Conservation (phyloP, 1,284 basidiomycete species). For the Megacollybia platyphylla region DNA sequence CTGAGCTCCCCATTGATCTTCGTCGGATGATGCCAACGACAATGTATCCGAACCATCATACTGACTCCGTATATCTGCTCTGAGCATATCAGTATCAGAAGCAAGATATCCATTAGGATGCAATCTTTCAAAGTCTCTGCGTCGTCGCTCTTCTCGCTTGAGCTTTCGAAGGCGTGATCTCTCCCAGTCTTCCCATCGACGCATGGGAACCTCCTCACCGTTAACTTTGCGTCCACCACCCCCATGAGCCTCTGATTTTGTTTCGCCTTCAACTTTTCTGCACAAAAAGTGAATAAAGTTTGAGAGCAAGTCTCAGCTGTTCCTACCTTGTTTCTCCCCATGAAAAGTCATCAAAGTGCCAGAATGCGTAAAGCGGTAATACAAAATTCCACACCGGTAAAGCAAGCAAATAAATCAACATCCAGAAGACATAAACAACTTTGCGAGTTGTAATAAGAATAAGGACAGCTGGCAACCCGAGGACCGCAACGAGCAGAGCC, state of each 20-base stretch:
- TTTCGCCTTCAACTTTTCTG: conserved; percentile 91
- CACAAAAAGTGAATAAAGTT: conserved; percentile 9
- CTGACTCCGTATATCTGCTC: conserved; percentile 42
- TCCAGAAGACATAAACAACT: conserved; percentile 94
- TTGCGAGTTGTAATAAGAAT: conserved; percentile 93
- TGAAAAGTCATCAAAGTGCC: conserved; percentile 99
- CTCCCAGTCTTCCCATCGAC: conserved; percentile 99
- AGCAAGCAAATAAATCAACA: conserved; percentile 88
- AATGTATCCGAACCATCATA: conserved; percentile 65
- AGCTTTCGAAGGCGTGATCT: conserved; percentile 89
- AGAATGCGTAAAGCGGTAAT: conserved; percentile 90
- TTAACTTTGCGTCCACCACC: conserved; percentile 46
- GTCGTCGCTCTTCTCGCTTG: conserved; percentile 78
- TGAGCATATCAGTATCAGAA: conserved; percentile 49
- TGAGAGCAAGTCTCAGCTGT: conserved; percentile 2
- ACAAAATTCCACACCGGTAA: conserved; percentile 95
- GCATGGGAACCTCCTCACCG: conserved; percentile 67
- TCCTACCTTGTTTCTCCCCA: conserved; percentile 93
- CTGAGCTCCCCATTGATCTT: conserved; percentile 86
- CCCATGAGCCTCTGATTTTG: conserved; percentile 67
- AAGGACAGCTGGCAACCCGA: conserved; percentile 87
- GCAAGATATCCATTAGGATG: conserved; percentile 57
- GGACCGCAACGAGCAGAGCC: conserved; percentile 78
- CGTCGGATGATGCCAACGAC: conserved; percentile 79
- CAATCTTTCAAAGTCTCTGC: conserved; percentile 66